A percentile compares a stretch with the other conserved stretches of the same genome.
These are phyloP conservation scores for Lonicera japonica DNA, from an alignment of 129 eudicot genomes.

Conservation along the genomic window DNA sequence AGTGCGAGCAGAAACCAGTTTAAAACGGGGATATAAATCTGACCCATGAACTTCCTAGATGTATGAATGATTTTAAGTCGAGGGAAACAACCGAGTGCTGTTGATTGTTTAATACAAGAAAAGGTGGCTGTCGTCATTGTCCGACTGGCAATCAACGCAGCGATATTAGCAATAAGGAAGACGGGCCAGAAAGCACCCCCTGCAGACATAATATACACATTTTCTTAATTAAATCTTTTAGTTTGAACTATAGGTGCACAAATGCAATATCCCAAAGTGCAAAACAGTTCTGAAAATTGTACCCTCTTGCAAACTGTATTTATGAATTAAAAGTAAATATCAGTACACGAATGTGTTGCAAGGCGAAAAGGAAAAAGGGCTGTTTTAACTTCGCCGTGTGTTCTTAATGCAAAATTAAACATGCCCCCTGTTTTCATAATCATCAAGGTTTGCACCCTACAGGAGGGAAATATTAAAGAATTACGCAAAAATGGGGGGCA, in stretches of 20 bases:
- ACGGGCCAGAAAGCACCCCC: conserved; percentile 88
- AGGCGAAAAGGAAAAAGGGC: no score
- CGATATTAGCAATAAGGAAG: conserved; percentile 76
- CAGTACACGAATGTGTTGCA: background rate
- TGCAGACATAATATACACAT: conserved; percentile 32
- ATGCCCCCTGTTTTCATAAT: no score
- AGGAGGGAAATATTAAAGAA: no score
- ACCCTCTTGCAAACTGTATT: no score
- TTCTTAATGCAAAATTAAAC: no score
- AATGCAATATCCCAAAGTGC: no score
- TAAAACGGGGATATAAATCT: conserved; percentile 87
- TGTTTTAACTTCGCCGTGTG: no score
- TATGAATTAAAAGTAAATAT: background rate
- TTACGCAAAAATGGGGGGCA: no score
- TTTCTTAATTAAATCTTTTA: background rate
- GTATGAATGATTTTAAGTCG: conserved; percentile 96
- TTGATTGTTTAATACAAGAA: conserved; percentile 90
- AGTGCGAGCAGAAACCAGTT: conserved; percentile 86
- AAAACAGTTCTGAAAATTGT: no score
- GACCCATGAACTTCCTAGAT: conserved; percentile 97
- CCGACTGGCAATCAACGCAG: conserved; percentile 93
- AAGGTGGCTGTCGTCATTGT: conserved; percentile 96
- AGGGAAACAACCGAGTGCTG: conserved; percentile 97
- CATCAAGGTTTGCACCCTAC: no score
- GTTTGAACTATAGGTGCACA: no score